Percentiles rank a stretch among this genome's conserved stretches.
phyloP scores from a whole-genome alignment of 2,329 filamentous ascomycete species.

The Trichoderma sp. region DNA sequence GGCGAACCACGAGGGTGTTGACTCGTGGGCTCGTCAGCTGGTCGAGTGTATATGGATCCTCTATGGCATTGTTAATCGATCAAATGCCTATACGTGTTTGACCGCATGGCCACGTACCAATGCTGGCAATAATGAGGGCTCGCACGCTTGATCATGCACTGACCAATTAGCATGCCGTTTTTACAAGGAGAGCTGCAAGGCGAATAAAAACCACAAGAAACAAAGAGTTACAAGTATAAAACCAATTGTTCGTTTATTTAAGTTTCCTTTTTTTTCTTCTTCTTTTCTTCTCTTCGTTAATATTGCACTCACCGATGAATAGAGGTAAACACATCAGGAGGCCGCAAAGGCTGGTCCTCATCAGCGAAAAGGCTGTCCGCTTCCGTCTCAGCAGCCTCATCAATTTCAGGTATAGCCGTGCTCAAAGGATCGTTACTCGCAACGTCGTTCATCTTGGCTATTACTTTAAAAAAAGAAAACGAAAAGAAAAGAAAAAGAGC shows the following conservation, averaged over 20 bases:
- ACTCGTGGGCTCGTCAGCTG: conserved; percentile 65
- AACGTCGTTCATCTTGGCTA: neutral
- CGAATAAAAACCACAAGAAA: neutral
- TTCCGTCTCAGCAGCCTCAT: neutral
- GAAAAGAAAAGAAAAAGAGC: neutral
- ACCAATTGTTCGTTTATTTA: neutral
- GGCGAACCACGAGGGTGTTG: conserved; percentile 63
- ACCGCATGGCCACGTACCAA: conserved; percentile 16
- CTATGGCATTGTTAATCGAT: conserved; percentile 25
- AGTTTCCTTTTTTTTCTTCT: neutral
- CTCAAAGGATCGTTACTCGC: neutral
- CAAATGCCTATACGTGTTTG: too few relatives aligned
- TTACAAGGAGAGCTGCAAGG: neutral
- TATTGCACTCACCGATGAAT: conserved; percentile 20
- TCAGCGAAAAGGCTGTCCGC: neutral
- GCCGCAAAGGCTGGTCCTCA: neutral
- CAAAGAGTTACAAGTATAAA: neutral
- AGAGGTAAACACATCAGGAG: conserved; percentile 9
- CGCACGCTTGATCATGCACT: conserved; percentile 9
- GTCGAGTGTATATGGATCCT: conserved; percentile 49
- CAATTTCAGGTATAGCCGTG: neutral
- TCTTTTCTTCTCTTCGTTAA: neutral
- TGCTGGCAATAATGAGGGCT: conserved; percentile 23
- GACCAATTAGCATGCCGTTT: neutral
- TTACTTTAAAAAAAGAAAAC: neutral